A percentile compares a stretch with the other conserved stretches of the same genome.
Conservation (phyloP, 306 rosid species). For the Quercus cerris region DNA sequence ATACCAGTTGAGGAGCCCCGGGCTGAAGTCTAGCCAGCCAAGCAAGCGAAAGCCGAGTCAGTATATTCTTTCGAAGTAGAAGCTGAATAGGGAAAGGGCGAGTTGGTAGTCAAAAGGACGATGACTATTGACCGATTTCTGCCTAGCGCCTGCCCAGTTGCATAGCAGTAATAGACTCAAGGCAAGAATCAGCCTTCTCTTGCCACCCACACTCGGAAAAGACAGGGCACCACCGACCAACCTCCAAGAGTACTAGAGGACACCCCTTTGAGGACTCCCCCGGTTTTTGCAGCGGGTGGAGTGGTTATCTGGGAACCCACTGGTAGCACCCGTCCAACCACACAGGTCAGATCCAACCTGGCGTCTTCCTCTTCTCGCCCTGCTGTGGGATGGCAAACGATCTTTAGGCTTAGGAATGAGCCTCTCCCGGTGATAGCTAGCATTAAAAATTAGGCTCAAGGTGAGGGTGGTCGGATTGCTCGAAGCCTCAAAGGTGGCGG, state of each 20-base stretch:
- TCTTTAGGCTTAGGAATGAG: too few species aligned
- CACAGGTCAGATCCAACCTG: fast-evolving
- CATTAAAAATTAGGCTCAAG: too few species aligned
- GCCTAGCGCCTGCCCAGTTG: fast-evolving
- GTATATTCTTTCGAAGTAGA: fast-evolving
- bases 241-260: fast-evolving
- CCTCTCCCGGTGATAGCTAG: fast-evolving
- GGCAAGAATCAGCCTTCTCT: too few species aligned
- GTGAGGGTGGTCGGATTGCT: too few species aligned
- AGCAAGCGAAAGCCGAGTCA: fast-evolving
- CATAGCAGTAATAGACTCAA: fast-evolving
- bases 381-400: too few species aligned
- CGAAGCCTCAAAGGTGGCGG: too few species aligned
- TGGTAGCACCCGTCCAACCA: fast-evolving
- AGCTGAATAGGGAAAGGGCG: fast-evolving
- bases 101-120: fast-evolving
- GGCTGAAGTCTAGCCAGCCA: fast-evolving
- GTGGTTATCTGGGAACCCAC: too few species aligned
- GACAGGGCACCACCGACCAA: fast-evolving
- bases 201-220: too few species aligned
- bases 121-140: too few species aligned
- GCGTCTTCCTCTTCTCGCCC: too few species aligned
- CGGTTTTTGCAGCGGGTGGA: fast-evolving
- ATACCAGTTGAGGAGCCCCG: fast-evolving
- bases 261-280: too few species aligned